A percentile compares a stretch with the other conserved stretches of the same genome.
phyloP scores from a whole-genome alignment of 495 filamentous ascomycete genomes.

The Massariosphaeria phaeospora region DNA sequence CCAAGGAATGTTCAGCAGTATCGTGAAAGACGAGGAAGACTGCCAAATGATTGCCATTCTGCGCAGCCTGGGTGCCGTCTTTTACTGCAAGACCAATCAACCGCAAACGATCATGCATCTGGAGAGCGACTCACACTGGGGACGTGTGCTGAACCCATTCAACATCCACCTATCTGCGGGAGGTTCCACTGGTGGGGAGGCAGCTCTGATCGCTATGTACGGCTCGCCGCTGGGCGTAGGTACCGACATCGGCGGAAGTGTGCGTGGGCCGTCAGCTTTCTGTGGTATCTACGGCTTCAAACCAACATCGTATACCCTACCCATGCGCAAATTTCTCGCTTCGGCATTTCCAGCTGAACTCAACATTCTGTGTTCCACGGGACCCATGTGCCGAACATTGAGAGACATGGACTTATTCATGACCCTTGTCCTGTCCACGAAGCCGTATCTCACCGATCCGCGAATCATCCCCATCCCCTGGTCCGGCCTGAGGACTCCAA shows the following conservation, averaged over 20 bases:
- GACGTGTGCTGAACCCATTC: conserved; percentile 37
- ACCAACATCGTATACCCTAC: conserved; percentile 32
- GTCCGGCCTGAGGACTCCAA: neutral
- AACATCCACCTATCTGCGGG: conserved; percentile 37
- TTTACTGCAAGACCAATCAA: conserved; percentile 63
- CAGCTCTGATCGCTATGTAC: conserved; percentile 35
- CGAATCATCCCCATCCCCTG: conserved; percentile 4
- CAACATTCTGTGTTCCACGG: neutral
- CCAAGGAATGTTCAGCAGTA: conserved; percentile 8
- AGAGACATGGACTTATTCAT: neutral
- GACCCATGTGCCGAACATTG: neutral
- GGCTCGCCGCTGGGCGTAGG: conserved; percentile 37
- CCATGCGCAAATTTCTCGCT: neutral
- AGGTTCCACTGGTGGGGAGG: conserved; percentile 39
- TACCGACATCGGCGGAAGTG: conserved; percentile 46
- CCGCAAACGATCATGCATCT: conserved; percentile 55
- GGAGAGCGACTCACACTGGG: conserved; percentile 51
- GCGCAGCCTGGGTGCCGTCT: conserved; percentile 53
- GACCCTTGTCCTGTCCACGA: neutral
- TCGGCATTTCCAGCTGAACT: neutral
- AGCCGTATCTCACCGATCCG: conserved; percentile 5
- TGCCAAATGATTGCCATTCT: conserved; percentile 34
- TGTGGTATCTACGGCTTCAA: conserved; percentile 45
- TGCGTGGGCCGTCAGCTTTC: conserved; percentile 46
- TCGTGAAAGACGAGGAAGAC: conserved; percentile 1